Conservation (phyloP, 2,329 filamentous ascomycete genomes). For the Penicillium decumbens region DNA sequence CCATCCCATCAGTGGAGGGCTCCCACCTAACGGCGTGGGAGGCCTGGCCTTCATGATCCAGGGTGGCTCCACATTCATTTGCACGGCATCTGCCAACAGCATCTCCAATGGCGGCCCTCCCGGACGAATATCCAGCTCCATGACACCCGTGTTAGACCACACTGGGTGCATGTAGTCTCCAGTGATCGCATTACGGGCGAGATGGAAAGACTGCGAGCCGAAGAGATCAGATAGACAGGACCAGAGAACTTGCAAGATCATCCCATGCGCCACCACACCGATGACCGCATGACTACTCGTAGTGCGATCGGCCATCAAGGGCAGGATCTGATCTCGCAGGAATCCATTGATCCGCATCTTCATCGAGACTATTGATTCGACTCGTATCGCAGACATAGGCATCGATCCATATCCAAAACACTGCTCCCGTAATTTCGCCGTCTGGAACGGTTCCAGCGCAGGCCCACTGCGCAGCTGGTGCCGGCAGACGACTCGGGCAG, state of each 20-base stretch:
- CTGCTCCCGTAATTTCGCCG: slow-evolving; percentile 34
- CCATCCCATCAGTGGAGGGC: slow-evolving; percentile 32
- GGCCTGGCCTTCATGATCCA: neutral
- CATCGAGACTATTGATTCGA: slow-evolving; percentile 63
- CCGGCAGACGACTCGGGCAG: slow-evolving; percentile 24
- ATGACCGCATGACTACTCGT: slow-evolving; percentile 42
- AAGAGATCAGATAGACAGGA: slow-evolving; percentile 58
- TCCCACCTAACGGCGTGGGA: slow-evolving; percentile 1
- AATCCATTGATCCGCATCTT: slow-evolving; percentile 60
- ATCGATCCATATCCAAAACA: slow-evolving; percentile 26
- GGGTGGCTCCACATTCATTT: slow-evolving; percentile 1
- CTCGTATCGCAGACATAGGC: neutral
- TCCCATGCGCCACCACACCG: slow-evolving; percentile 74
- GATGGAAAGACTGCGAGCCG: slow-evolving; percentile 41
- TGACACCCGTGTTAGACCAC: slow-evolving; percentile 63
- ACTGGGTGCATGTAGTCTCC: slow-evolving; percentile 48
- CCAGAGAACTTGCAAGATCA: slow-evolving; percentile 68
- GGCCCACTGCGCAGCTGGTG: slow-evolving; percentile 6
- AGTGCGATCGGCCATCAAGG: slow-evolving; percentile 45
- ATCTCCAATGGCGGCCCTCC: slow-evolving; percentile 3
- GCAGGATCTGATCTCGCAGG: slow-evolving; percentile 58
- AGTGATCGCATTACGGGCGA: slow-evolving; percentile 37
- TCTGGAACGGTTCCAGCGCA: slow-evolving; percentile 8
- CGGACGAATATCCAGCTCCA: slow-evolving; percentile 45
- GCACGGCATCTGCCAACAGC: slow-evolving; percentile 1